These are phyloP conservation scores for Aspergillus heteromorphus DNA, from an alignment of 495 filamentous ascomycete genomes.

Conservation along the genomic window DNA sequence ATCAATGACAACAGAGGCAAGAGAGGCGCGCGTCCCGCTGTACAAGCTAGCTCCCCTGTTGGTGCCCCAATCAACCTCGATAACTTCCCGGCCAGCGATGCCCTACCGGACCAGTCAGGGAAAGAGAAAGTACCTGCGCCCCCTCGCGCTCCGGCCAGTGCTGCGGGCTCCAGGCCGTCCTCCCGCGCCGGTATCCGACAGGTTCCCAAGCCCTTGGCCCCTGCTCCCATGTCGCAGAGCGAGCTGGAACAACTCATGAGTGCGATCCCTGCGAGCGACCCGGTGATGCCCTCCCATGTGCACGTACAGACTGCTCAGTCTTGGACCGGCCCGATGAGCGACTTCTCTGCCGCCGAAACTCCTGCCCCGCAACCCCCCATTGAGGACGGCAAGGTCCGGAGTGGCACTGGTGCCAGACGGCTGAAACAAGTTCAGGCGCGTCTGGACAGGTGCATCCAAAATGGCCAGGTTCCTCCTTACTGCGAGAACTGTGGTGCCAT, in stretches of 20 bases:
- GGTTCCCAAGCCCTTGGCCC: conserved; percentile 36
- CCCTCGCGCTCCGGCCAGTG: conserved; percentile 24
- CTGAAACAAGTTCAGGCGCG: conserved; percentile 38
- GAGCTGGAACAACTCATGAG: conserved; percentile 32
- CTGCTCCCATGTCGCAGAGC: conserved; percentile 35
- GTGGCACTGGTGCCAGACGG: conserved; percentile 33
- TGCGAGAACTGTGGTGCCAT: conserved; percentile 93
- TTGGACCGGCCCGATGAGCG: conserved; percentile 41
- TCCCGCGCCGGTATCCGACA: conserved; percentile 33
- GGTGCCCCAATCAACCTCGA: conserved; percentile 19
- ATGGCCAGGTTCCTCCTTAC: conserved; percentile 73
- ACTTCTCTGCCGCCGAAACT: conserved; percentile 31
- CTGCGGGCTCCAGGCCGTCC: conserved; percentile 29
- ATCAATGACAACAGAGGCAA: conserved; percentile 37
- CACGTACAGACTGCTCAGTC: conserved; percentile 42
- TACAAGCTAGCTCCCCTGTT: conserved; percentile 27
- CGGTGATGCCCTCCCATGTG: conserved; percentile 37
- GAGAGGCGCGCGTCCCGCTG: conserved; percentile 37
- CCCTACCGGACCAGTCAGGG: conserved; percentile 7
- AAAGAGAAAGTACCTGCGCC: conserved; percentile 16
- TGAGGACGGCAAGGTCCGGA: conserved; percentile 29
- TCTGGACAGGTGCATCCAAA: conserved; percentile 59
- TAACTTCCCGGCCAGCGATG: conserved; percentile 17
- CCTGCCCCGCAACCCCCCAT: conserved; percentile 20
- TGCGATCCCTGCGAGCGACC: conserved; percentile 53